Evolutionary conservation across 129 eudicot species (phyloP).

Genomic region (Flaveria bidentis): DNA sequence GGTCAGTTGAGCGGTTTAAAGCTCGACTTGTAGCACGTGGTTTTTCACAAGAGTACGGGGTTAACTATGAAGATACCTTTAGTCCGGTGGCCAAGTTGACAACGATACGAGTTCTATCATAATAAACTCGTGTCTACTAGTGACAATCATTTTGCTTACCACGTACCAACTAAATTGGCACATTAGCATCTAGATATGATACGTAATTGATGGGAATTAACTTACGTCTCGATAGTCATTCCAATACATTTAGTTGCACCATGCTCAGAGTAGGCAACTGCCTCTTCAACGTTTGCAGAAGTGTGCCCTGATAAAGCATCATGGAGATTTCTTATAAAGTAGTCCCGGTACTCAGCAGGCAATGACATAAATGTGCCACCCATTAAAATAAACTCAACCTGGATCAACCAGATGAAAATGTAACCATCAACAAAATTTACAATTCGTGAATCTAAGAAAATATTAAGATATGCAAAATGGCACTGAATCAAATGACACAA

Average conservation of each 20-base stretch:
- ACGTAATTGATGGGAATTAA: conserved; percentile 1
- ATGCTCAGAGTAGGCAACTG: conserved; percentile 94
- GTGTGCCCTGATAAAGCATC: conserved; percentile 99
- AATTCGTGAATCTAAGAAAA: background rate
- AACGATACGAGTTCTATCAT: background rate
- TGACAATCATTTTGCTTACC: background rate
- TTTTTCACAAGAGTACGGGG: too few species aligned
- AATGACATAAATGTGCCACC: conserved; percentile 99
- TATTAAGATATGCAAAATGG: background rate
- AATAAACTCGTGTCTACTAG: background rate
- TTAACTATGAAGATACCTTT: too few species aligned
- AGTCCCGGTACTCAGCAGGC: conserved; percentile 94
- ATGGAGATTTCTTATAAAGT: conserved; percentile 86
- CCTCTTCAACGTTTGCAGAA: conserved; percentile 97
- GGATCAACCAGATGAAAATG: conserved; percentile 18
- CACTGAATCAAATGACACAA: background rate
- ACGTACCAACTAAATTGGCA: background rate
- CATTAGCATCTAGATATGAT: conserved; percentile 1
- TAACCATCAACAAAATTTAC: conserved; percentile 4
- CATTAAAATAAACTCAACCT: conserved; percentile 97
- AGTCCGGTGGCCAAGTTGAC: too few species aligned
- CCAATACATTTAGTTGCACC: conserved; percentile 97
- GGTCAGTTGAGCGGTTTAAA: too few species aligned
- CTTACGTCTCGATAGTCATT: conserved; percentile 99
- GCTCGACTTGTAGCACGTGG: too few species aligned